Base-by-base conservation (phyloP, 495 filamentous ascomycete genomes). In the Letharia lupina region DNA sequence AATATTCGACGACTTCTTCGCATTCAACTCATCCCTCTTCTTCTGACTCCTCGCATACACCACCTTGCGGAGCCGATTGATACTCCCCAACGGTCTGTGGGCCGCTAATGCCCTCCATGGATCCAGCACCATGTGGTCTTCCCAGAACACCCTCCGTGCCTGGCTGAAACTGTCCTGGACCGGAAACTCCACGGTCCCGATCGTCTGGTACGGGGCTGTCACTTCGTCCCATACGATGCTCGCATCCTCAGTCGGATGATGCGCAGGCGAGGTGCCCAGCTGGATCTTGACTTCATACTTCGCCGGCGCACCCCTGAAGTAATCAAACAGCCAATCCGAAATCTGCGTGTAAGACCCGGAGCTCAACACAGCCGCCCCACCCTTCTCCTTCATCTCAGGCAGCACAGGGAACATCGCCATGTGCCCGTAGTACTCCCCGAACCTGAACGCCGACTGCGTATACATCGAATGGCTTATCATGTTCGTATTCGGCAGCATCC, bases 401-500 rank as follows among this genome's bases (percentile, higher is more conserved):
- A 41, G 37, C 4, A 42, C 61, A 7, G 68, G 68, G 42, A 68
- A 68, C 31, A 68, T 18, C 0, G 28, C 66, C 54, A 70, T 68
- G 62, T 8, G 50, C 10, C 66, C 56, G 60, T 70, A 68, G 33
- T 68, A 57, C 0, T 68, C 68, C 23, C 68, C 68, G 45, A 70
- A 68, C 2, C 68, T 7, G 44, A 70, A 69, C 4, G 69, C 67
- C 12, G 67, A 69, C 37, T 69, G 63, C 23, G 60, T 66, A 40
- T 59, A 64, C 39, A 71, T 62, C 4, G 44, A 18, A 18, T 62
- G 45, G 2, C 63, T 45, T 16, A 69, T 66, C 39, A 69, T 59
- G n/a, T 71, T 66, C 18, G 63, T 71, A 28, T 64, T 71, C 39
- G 67, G 69, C 16, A 71, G 60, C 67, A 69, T 41, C 3, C 4